Evolutionary conservation across 1,284 basidiomycete species (phyloP), one percentile per base, ranked within the genome.

Genomic region (Fomitopsis palustris): DNA sequence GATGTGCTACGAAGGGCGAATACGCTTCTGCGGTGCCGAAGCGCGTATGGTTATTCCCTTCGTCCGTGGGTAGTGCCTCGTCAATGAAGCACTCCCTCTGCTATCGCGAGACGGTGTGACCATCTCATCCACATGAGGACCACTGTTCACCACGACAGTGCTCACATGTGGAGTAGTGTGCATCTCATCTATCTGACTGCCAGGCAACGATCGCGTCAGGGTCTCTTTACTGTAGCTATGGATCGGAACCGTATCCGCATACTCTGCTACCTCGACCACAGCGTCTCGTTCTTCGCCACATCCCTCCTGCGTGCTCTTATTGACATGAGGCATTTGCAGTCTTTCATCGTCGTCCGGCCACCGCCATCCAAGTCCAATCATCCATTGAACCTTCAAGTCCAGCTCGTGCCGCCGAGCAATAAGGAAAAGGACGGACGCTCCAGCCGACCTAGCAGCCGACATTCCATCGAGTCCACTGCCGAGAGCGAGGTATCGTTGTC

Each of bases 311-410:
- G 9, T 39, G 23, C 21, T 23, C 56, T 59, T 17, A 41, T 42
- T 17, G 43, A 43, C 54, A 23, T 53, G 21, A 51, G 35, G 55
- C 60, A 27, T 42, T 35, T 61, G 9, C 69, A 95, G 92, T 92
- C 89, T 0, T 94, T 93, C 74, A 88, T 92, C 61, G 84, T 93
- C 66, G 92, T 94, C 49, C 84, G 92, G 54, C 92, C 92, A 1
- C 93, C 93, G 1, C 90, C 94, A 0, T 84, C 88, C 16, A 88
- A 88, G 70, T 82, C 86, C 19, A 92, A 91, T 65, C 94, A 97
- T 67, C 93, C 95, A 0, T 80, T 96, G 53, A 97, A 96, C 72
- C 81, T 98, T 1, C 96, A 98, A 72, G 88, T 98, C 6, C 96
- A 98, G 73, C 86, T 98, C 33, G 90, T 97, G 9, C 90, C 90